A percentile compares a stretch with the other conserved stretches of the same genome.
Evolutionary conservation across 23 red algal genomes (phyloP).

Genomic region (Gracilaria caudata): DNA sequence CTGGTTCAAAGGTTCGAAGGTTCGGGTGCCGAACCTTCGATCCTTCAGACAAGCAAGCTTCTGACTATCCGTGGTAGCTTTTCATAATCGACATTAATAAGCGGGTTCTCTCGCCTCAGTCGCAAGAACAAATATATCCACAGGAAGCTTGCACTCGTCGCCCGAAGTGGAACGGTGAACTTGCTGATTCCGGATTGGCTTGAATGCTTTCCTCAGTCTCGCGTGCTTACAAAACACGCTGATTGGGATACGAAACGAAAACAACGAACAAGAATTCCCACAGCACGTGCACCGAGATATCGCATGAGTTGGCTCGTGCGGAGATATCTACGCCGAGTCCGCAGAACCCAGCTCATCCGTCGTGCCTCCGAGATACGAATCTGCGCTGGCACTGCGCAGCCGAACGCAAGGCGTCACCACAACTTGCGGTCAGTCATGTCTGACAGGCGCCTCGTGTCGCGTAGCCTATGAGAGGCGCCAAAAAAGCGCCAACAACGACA

Average conservation of each 20-base stretch:
- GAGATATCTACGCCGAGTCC: neutral
- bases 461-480: neutral
- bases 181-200: neutral
- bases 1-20: too few relatives aligned
- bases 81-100: too few relatives aligned
- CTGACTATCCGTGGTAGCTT: too few relatives aligned
- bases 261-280: too few relatives aligned
- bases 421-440: neutral
- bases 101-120: too few relatives aligned
- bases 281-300: too few relatives aligned
- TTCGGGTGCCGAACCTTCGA: too few relatives aligned
- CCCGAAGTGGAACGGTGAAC: neutral
- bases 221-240: neutral
- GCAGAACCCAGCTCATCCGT: neutral
- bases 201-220: neutral
- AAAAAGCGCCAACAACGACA: neutral
- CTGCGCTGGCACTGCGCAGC: neutral
- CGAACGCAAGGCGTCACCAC: neutral
- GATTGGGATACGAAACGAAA: neutral
- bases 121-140: too few relatives aligned
- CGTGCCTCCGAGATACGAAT: neutral
- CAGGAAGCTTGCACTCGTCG: too few relatives aligned
- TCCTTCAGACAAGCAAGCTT: too few relatives aligned
- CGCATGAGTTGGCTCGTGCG: neutral
- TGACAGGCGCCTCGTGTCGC: neutral